phyloP scores from a whole-genome alignment of 306 rosid species.

The Glycine latifolia region DNA sequence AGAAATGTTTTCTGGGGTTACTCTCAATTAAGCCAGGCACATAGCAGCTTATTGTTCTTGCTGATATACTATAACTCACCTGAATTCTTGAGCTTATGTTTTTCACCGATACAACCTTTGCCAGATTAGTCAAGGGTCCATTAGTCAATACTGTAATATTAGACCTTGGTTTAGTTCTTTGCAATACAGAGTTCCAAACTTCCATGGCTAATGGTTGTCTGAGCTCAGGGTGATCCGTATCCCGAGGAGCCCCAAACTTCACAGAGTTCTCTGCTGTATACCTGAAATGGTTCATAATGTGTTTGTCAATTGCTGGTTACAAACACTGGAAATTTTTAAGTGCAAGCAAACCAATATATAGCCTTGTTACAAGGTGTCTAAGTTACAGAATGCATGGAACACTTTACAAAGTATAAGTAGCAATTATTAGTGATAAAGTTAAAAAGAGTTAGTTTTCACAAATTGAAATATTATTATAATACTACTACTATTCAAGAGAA shows the following conservation, averaged over 20 bases:
- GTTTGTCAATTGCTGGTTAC: constrained; percentile 14
- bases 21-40: not conserved
- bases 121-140: constrained; percentile 94
- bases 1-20: not conserved
- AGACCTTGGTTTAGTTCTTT: constrained; percentile 58
- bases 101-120: constrained; percentile 60
- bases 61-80: constrained; percentile 50
- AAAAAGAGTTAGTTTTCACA: too few species aligned
- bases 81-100: constrained; percentile 66
- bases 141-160: constrained; percentile 81
- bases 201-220: constrained; percentile 85
- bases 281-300: constrained; percentile 51
- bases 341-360: not conserved
- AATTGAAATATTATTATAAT: too few species aligned
- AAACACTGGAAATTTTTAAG: not conserved
- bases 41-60: constrained; percentile 13
- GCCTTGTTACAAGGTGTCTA: not conserved
- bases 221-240: constrained; percentile 82
- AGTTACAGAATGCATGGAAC: not conserved
- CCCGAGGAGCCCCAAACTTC: constrained; percentile 72
- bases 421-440: too few species aligned
- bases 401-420: too few species aligned
- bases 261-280: constrained; percentile 80
- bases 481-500: not conserved
- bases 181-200: constrained; percentile 74